phyloP scores from a whole-genome alignment of 441 rosid species.

The Sinapis alba region DNA sequence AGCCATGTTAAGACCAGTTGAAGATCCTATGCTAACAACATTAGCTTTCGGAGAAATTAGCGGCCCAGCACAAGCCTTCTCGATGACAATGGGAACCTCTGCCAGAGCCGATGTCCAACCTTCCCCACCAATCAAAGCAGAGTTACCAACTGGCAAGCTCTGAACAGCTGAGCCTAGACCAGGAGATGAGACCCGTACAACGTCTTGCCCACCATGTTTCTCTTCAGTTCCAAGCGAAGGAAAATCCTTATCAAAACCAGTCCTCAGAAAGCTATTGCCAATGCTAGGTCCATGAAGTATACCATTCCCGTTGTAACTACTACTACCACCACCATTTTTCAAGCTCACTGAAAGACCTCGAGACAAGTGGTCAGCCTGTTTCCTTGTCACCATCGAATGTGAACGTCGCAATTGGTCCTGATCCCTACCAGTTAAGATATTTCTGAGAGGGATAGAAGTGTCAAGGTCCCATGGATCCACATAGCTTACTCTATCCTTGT shows the following conservation, averaged over 20 bases:
- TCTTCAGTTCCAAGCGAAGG: conserved; percentile 55
- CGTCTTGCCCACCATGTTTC: conserved; percentile 27
- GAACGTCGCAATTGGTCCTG: conserved; percentile 48
- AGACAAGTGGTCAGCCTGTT: conserved; percentile 34
- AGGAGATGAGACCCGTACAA: conserved; percentile 55
- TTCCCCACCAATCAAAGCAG: conserved; percentile 42
- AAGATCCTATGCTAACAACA: conserved; percentile 33
- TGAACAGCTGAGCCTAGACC: conserved; percentile 42
- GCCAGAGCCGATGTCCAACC: conserved; percentile 56
- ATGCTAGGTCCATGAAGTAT: conserved; percentile 27
- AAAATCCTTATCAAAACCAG: conserved; percentile 54
- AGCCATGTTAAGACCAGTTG: conserved; percentile 58
- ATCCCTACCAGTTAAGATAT: conserved; percentile 40
- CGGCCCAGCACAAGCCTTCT: conserved; percentile 33
- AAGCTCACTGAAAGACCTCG: conserved; percentile 37
- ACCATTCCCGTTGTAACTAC: conserved; percentile 37
- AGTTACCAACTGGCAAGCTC: conserved; percentile 43
- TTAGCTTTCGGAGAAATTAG: conserved; percentile 42
- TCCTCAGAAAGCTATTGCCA: conserved; percentile 27
- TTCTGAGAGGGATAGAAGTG: conserved; percentile 38
- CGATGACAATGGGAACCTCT: conserved; percentile 48
- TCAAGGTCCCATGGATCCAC: conserved; percentile 43
- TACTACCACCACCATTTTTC: conserved; percentile 35
- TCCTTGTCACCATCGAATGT: conserved; percentile 45
- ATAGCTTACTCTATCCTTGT: conserved; percentile 38